Evolutionary conservation across 2,329 filamentous ascomycete species (phyloP), one percentile per base, ranked within the genome.

Genomic region (Juglanconis sp.): DNA sequence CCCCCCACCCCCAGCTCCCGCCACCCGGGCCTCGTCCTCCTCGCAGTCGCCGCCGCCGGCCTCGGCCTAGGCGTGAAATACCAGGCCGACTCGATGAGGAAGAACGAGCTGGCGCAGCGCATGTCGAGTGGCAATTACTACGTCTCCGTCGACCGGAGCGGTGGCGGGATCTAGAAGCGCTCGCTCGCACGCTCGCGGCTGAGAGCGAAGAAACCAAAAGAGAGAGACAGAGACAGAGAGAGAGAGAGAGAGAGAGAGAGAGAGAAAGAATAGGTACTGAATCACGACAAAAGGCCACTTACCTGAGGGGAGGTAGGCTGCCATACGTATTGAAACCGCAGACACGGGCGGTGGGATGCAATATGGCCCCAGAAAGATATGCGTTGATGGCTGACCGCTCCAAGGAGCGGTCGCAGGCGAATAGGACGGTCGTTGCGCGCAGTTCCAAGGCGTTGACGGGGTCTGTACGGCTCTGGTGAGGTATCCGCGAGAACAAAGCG

Each of bases 141-240:
- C 68, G 80, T 83, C 58, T 78, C 74, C 59, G 80, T 83, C 59
- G 80, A 83, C 57, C 76, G 81, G 31, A 83, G 80, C 65, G 81
- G 81, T 3, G 78, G 77, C 1, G 77, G 77, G 0, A 69, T 79
- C 46, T 80, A 46, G 15, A n/a, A 15, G 5, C 8, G 15, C 11
- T 6, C 3, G 11, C 32, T 0, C 24, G n/a, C 6, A 13, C 24
- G 24, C 24, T 2, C 24, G 24, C 24, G 24, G 24, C 24, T 24
- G 24, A 24, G 24, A 24, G 24, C 24, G 8, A 8, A 4, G 17
- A 24, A 2, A 35, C 1, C 24, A 38, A 2, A 50, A 7, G 38
- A 15, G 34, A 61, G 10, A 42, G 47, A 42, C 31, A 34, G 17
- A 15, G 34, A 32, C 15, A 32, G 9, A 35, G 7, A 34, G 13